phyloP scores from a whole-genome alignment of 2,329 filamentous ascomycete species.

The Penicillium sclerotigenum region DNA sequence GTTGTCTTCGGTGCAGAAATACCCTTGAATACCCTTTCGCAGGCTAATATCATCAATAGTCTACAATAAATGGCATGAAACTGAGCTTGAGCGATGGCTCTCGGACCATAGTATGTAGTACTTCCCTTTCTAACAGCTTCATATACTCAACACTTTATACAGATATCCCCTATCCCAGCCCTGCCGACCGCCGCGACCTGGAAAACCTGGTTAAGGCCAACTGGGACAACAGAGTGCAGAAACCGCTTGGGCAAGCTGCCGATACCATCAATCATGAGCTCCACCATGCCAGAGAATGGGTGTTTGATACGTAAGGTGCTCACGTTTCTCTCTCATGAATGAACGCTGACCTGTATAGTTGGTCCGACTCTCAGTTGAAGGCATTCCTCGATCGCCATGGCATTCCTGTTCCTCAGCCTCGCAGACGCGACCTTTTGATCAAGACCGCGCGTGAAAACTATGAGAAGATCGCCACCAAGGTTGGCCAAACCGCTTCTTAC shows the following conservation, averaged over 20 bases:
- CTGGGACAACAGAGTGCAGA: slow-evolving; percentile 77
- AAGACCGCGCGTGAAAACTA: slow-evolving; percentile 77
- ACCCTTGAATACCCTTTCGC: background rate
- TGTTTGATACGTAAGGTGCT: slow-evolving; percentile 69
- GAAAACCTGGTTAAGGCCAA: slow-evolving; percentile 83
- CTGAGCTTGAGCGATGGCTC: slow-evolving; percentile 94
- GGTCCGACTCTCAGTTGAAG: slow-evolving; percentile 92
- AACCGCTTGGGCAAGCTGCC: slow-evolving; percentile 71
- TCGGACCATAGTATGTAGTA: slow-evolving; percentile 64
- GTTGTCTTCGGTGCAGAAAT: slow-evolving; percentile 33
- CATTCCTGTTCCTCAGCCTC: slow-evolving; percentile 84
- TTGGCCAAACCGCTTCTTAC: slow-evolving; percentile 75
- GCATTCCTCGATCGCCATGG: slow-evolving; percentile 83
- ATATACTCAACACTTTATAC: background rate
- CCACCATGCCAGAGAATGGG: slow-evolving; percentile 76
- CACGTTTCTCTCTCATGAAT: background rate
- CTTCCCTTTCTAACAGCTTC: background rate
- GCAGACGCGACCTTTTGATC: slow-evolving; percentile 77
- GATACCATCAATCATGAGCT: slow-evolving; percentile 72
- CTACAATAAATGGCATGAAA: slow-evolving; percentile 99
- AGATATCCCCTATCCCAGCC: slow-evolving; percentile 81
- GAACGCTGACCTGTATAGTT: slow-evolving; percentile 51
- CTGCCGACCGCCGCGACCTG: slow-evolving; percentile 91
- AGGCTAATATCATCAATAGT: slow-evolving; percentile 50
- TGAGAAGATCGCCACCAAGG: slow-evolving; percentile 69